Base-by-base conservation (phyloP, 192 early-diverging fungal species). In the Radiomyces spectabilis region DNA sequence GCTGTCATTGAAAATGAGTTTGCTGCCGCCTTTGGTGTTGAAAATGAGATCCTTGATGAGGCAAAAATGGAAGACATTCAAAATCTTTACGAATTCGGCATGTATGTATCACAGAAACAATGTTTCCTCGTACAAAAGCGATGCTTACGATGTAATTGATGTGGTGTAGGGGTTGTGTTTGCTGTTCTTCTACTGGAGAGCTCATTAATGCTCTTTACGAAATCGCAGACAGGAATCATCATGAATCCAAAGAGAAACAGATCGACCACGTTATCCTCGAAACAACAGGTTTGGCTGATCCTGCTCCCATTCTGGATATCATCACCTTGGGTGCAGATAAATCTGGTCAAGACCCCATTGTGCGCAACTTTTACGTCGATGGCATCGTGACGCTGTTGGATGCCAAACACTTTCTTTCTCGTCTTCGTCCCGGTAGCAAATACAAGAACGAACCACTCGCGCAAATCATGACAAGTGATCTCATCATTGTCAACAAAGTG, bases 21-120 rank as follows among this genome's bases (percentile, higher is more conserved):
- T 54, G 68, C 40, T 13, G 82, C 71, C 78, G 82, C 60, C 69
- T 42, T 63, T 41, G 62, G 55, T 21, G 44, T 57, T 29, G 62
- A 57, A 16, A 57, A 64, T 22, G 62, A 64, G 26, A 56, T 64
- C 0, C 34, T 64, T 31, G 26, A 59, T 22, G 44, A 41, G 38
- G 43, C 65, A 2, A 79, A 75, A 8, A 78, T 84, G 5, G 73
- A 73, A 51, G 78, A 75, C 15, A 63, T 85, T 38, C 82, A 85
- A 50, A 70, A 67, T 27, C 56, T 85, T 19, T 63, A 71, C 79
- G 60, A 63, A 29, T 63, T 63, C 29, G 60, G 60, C n/a, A 52
- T 55, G 56, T 51, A 50, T 50, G 46, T 42, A n/a, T n/a, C n/a
- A n/a, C n/a, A n/a, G n/a, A n/a, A n/a, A n/a, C n/a, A n/a, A n/a